Evolutionary conservation across 805 yeast species (phyloP).

Genomic region (Ogataea pilisensis): DNA sequence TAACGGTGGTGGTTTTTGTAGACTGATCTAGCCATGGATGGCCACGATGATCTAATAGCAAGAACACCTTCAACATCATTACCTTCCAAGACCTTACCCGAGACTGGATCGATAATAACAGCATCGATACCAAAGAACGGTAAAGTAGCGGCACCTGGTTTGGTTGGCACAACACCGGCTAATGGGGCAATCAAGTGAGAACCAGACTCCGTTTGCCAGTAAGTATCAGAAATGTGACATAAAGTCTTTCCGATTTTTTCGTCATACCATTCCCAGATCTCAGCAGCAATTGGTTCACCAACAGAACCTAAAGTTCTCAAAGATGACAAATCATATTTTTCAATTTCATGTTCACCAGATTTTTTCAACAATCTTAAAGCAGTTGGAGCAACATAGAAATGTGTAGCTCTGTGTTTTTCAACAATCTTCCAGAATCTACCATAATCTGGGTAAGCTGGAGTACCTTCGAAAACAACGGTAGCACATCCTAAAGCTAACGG

Average conservation of each 20-base stretch:
- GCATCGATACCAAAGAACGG: constrained; percentile 83
- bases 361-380: constrained; percentile 73
- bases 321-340: constrained; percentile 56
- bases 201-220: constrained; percentile 89
- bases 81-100: constrained; percentile 65
- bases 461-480: constrained; percentile 78
- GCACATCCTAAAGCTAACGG: constrained; percentile 75
- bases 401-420: constrained; percentile 66
- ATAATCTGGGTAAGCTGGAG: constrained; percentile 80
- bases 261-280: constrained; percentile 84
- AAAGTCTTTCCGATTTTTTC: constrained; percentile 65
- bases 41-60: constrained; percentile 73
- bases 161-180: constrained; percentile 74
- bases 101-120: constrained; percentile 66
- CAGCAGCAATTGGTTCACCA: constrained; percentile 84
- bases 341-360: constrained; percentile 64
- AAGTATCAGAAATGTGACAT: constrained; percentile 75
- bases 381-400: constrained; percentile 82
- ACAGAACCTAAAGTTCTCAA: constrained; percentile 75
- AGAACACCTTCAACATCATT: constrained; percentile 78
- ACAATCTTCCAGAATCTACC: constrained; percentile 80
- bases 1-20: constrained; percentile 73
- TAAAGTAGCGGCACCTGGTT: constrained; percentile 81
- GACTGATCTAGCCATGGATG: constrained; percentile 79
- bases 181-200: constrained; percentile 75